Percentiles rank a stretch among this genome's conserved stretches.
Evolutionary conservation across 176 grass and related monocot genomes (phyloP).

Genomic region (Eragrostis nindensis): DNA sequence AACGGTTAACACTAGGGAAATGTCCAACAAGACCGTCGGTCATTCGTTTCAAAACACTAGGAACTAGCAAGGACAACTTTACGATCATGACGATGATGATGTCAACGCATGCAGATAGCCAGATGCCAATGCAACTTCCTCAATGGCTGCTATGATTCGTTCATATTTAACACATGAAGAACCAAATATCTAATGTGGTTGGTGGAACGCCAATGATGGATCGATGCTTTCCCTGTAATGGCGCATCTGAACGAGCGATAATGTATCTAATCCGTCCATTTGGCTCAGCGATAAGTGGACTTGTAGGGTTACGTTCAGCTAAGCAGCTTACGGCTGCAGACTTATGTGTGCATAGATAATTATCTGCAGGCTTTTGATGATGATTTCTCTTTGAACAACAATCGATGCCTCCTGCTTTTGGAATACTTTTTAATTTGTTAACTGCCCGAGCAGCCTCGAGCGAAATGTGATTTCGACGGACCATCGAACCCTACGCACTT

Average conservation of each 20-base stretch:
- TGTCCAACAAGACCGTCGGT: too few relatives aligned
- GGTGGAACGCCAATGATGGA: slow-evolving; percentile 17
- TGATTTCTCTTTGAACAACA: neutral
- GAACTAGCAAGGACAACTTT: neutral
- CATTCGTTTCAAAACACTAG: too few relatives aligned
- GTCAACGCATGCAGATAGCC: neutral
- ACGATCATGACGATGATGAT: neutral
- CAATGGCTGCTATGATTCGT: slow-evolving; percentile 1
- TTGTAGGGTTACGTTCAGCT: neutral
- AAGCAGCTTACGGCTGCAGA: neutral
- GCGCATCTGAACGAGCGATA: neutral
- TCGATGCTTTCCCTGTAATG: slow-evolving; percentile 6
- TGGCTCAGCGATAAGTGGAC: neutral
- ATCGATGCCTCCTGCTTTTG: neutral
- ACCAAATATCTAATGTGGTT: neutral
- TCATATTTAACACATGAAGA: slow-evolving; percentile 32
- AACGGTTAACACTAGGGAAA: too few relatives aligned
- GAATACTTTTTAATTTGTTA: neutral
- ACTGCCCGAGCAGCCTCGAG: slow-evolving; percentile 1
- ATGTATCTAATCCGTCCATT: neutral
- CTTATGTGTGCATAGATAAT: neutral
- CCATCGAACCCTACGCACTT: neutral
- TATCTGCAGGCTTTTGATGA: neutral
- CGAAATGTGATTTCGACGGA: slow-evolving; percentile 18
- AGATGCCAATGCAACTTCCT: neutral